Base-by-base conservation (phyloP, 805 yeast species). In the Myxozyma nipponensis region DNA sequence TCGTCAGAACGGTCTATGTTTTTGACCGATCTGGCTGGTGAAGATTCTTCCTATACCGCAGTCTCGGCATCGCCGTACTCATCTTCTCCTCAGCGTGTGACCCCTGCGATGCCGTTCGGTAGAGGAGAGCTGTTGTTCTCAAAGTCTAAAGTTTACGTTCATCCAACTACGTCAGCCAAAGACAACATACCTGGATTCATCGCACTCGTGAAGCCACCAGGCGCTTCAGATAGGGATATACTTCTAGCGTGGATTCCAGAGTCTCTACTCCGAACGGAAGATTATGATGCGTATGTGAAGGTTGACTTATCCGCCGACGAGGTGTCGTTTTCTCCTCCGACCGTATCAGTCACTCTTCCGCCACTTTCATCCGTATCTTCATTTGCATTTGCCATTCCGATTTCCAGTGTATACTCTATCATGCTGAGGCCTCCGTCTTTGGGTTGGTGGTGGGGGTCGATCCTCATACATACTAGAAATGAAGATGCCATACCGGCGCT, bases 371-470 rank as follows among this genome's bases (percentile, higher is more conserved):
- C 82, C 1, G 62, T 78, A 22, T 65, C 80, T 1, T 77, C 86
- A 1, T 87, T 80, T 68, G 81, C 90, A 4, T 89, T 89, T 68
- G 77, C 84, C 2, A 65, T 83, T 19, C 76, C 81, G 17, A 65
- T 86, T 25, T 64, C 77, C 34, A 76, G 75, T 52, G 63, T 91
- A 3, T 91, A 81, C 66, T 85, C 95, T 23, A 74, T 93, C 37
- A 95, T 90, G 66, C 77, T 84, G 10, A 75, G 97, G 47, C 83
- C 83, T 1, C 97, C 96, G 4, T 81, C 89, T 1, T 71, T 80
- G 15, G 95, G 90, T 1, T 82, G 89, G 81, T 91, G 97, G 96
- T 80, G 78, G 69, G 99, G 99, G 0, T 86, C 96, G 0, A 70
- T 91, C 15, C 72, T 88, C 1, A 67, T 93, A 25, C 83, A 87